Evolutionary conservation across 2,329 filamentous ascomycete genomes (phyloP), one percentile per base, ranked within the genome.

Genomic region (Aspergillus fructus): DNA sequence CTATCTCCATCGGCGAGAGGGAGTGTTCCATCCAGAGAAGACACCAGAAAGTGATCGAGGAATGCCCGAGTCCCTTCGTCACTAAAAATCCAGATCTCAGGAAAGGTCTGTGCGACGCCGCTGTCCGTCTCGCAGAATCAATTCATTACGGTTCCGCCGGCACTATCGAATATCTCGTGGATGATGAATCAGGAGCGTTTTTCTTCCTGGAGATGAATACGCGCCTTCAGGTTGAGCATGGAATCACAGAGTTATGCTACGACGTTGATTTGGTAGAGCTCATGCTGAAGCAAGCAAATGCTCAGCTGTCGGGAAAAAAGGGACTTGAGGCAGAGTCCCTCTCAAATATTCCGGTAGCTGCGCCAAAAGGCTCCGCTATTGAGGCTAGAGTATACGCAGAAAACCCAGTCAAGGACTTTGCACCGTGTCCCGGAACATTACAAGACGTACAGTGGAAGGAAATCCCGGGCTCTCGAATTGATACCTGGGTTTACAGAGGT

Each of bases 11-110:
- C 30, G 91, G 91, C 19, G 92, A 96, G 76, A 82, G 92, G 55
- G 92, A 96, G 71, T 96, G 92, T 75, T 93, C 89, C 51, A 83
- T 96, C 12, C 92, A 96, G 75, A 80, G 92, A 62, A 79, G 92
- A 41, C 91, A 96, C 70, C 92, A 96, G 71, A 96, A 96, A 77
- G 89, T 96, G 42, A 83, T 96, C 21, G 92, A 96, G 71, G 92
- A 96, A 74, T 92, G 89, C 3, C 92, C 92, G 0, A 91, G 90
- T 13, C 91, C 91, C 0, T 87, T 87, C 58, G 76, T 85, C 0
- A 73, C 75, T 49, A 75, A 67, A 42, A 74, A 80, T 53, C 71
- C 72, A 78, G 85, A 72, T 82, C 86, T 85, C 79, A 88, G 67
- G 72, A 84, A 77, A 82, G 85, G 71, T 83, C 84, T 85, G 12